phyloP scores from a whole-genome alignment of 2,329 filamentous ascomycete genomes.

The Cercospora sp. region DNA sequence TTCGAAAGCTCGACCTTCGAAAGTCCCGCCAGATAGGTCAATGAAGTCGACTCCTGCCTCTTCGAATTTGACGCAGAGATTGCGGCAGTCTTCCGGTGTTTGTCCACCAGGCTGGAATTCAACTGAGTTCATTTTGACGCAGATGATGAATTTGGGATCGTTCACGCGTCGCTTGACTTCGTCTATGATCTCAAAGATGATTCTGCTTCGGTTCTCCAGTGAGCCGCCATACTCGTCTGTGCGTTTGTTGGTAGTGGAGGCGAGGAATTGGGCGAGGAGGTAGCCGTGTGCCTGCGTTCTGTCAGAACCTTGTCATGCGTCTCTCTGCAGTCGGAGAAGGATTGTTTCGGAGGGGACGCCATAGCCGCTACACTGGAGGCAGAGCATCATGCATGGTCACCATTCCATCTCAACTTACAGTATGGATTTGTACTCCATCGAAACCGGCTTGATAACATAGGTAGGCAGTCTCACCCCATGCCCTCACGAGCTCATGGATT shows the following conservation, averaged over 20 bases:
- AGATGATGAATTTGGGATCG: conserved; percentile 33
- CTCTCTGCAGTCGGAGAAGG: not conserved
- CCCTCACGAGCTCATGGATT: conserved; percentile 33
- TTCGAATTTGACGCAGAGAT: conserved; percentile 32
- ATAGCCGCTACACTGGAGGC: not conserved
- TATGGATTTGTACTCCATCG: conserved; percentile 35
- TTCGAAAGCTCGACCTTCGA: conserved; percentile 33
- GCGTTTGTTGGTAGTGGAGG: conserved; percentile 43
- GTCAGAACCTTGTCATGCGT: not conserved
- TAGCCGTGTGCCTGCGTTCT: conserved; percentile 41
- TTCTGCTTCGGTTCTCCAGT: conserved; percentile 43
- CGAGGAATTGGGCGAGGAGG: conserved; percentile 45
- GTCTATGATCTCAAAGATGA: conserved; percentile 46
- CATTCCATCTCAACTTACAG: not conserved
- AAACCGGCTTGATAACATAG: conserved; percentile 34
- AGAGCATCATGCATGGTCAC: not conserved
- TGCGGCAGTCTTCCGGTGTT: conserved; percentile 32
- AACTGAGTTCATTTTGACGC: conserved; percentile 37
- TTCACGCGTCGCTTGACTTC: conserved; percentile 32
- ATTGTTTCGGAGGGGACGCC: not conserved
- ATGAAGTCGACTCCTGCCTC: conserved; percentile 31
- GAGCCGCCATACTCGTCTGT: conserved; percentile 47
- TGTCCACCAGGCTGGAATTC: conserved; percentile 35
- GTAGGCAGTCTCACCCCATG: conserved; percentile 32
- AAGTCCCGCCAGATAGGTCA: conserved; percentile 34